Evolutionary conservation across 2,329 filamentous ascomycete species (phyloP).

Genomic region (Ramularia endophylla): DNA sequence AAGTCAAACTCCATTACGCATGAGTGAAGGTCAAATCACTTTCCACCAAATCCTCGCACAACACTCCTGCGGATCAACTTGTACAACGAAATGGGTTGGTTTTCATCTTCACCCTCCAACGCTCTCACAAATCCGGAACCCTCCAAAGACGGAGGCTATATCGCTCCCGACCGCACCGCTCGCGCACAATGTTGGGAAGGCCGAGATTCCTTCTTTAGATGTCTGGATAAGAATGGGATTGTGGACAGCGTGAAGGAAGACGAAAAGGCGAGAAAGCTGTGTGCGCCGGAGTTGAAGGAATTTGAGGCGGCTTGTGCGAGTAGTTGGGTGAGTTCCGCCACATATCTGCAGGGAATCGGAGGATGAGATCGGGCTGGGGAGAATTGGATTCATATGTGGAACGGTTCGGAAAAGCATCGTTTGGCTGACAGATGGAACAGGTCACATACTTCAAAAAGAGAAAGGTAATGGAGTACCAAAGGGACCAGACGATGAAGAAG

Average conservation of each 20-base stretch:
- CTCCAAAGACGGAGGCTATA: constrained; percentile 53
- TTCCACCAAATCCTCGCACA: no score
- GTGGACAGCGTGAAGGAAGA: constrained; percentile 61
- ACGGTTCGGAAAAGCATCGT: not conserved
- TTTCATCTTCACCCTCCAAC: constrained; percentile 26
- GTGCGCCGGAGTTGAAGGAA: constrained; percentile 52
- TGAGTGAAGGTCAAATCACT: no score
- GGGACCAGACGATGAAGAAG: constrained; percentile 69
- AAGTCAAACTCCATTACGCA: no score
- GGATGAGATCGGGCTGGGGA: not conserved
- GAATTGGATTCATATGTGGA: not conserved
- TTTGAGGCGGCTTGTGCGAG: constrained; percentile 83
- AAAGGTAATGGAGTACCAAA: constrained; percentile 85
- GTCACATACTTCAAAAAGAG: constrained; percentile 98
- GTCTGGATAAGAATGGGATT: constrained; percentile 75
- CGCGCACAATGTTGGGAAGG: constrained; percentile 83
- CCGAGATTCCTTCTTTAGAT: constrained; percentile 81
- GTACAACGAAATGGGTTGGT: constrained; percentile 32
- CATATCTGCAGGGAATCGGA: not conserved
- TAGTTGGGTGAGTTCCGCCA: constrained; percentile 68
- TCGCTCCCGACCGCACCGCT: constrained; percentile 80
- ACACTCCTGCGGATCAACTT: no score
- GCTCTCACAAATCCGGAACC: constrained; percentile 24
- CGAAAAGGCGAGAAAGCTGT: constrained; percentile 50
- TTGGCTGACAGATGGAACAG: constrained; percentile 39